These are phyloP conservation scores for Candida jianshihensis DNA, from an alignment of 805 yeast genomes.

Conservation along the genomic window DNA sequence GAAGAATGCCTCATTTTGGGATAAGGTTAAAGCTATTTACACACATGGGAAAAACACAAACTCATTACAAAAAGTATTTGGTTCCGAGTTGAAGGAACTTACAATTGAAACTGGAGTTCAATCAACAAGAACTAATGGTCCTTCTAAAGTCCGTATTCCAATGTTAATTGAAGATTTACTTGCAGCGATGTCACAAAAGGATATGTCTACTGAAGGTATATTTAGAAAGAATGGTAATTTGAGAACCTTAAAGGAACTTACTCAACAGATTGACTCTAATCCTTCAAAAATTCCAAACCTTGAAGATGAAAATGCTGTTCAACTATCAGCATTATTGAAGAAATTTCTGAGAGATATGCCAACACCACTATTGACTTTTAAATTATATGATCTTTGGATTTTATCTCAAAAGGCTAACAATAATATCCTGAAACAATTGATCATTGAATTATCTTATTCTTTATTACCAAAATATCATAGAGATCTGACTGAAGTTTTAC, in stretches of 20 bases:
- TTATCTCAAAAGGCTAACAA: slow-evolving; percentile 52
- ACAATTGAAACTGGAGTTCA: slow-evolving; percentile 72
- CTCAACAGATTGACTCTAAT: slow-evolving; percentile 63
- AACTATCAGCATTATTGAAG: slow-evolving; percentile 86
- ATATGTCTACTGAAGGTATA: slow-evolving; percentile 92
- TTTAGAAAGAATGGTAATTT: slow-evolving; percentile 96
- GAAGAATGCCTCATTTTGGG: slow-evolving; percentile 38
- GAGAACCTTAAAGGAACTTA: slow-evolving; percentile 64
- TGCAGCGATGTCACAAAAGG: slow-evolving; percentile 78
- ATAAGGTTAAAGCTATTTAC: slow-evolving; percentile 26
- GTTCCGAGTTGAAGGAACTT: slow-evolving; percentile 63
- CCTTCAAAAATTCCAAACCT: slow-evolving; percentile 71
- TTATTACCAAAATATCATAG: slow-evolving; percentile 77
- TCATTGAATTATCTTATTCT: slow-evolving; percentile 60
- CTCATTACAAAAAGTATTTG: slow-evolving; percentile 52
- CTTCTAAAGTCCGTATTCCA: slow-evolving; percentile 74
- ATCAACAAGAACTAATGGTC: slow-evolving; percentile 79
- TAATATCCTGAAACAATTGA: slow-evolving; percentile 37
- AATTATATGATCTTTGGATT: slow-evolving; percentile 74
- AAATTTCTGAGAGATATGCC: slow-evolving; percentile 91
- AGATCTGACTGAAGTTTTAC: slow-evolving; percentile 77
- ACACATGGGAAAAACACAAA: slow-evolving; percentile 18
- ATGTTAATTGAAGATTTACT: slow-evolving; percentile 81
- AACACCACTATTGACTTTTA: slow-evolving; percentile 76
- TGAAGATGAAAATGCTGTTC: slow-evolving; percentile 75